Percentiles rank a stretch among this genome's conserved stretches.
Evolutionary conservation across 176 grass and related monocot genomes (phyloP).

Genomic region (Phoenix roebelenii): DNA sequence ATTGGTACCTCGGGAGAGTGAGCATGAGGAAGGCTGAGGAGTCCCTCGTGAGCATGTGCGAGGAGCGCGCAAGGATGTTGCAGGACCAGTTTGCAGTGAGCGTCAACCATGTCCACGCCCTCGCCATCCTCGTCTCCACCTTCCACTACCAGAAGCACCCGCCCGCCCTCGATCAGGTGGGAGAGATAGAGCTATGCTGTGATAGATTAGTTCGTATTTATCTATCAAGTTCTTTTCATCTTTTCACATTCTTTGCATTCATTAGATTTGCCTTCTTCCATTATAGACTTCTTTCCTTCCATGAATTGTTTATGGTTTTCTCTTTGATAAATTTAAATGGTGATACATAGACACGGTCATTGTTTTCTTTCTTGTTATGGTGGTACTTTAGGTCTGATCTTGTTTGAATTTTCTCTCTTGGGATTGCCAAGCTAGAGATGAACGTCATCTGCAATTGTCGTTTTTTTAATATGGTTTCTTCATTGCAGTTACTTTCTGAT

Average conservation of each 20-base stretch:
- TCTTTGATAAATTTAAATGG: background rate
- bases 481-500: too few relatives aligned
- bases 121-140: constrained; percentile 93
- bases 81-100: constrained; percentile 94
- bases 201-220: too few relatives aligned
- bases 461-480: too few relatives aligned
- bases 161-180: constrained; percentile 82
- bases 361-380: background rate
- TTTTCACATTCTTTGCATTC: too few relatives aligned
- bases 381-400: background rate
- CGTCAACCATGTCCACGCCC: constrained; percentile 93
- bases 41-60: constrained; percentile 78
- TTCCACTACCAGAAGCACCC: constrained; percentile 90
- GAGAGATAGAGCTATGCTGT: too few relatives aligned
- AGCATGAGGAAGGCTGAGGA: constrained; percentile 56
- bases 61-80: constrained; percentile 91
- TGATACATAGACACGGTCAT: background rate
- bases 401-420: background rate
- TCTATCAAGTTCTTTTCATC: too few relatives aligned
- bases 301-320: background rate
- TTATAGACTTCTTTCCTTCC: too few relatives aligned
- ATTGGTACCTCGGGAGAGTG: constrained; percentile 22
- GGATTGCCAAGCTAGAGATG: too few relatives aligned
- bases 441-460: too few relatives aligned
- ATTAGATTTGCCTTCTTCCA: too few relatives aligned